Percentiles rank a stretch among this genome's conserved stretches.
These are phyloP conservation scores for Heracleum sosnowskyi DNA, from an alignment of 129 eudicot species.

Conservation along the genomic window DNA sequence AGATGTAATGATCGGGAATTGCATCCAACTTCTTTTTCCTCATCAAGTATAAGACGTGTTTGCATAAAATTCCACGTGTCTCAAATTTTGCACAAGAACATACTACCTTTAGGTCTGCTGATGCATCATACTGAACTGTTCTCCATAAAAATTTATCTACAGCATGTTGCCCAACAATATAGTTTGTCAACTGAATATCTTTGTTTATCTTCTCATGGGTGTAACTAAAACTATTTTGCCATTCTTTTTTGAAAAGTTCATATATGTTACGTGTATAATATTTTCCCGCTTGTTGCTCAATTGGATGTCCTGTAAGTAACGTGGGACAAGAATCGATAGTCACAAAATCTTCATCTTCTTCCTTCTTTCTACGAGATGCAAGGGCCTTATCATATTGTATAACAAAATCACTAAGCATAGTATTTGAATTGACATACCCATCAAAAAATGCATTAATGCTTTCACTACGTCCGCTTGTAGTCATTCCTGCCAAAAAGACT, in stretches of 20 bases:
- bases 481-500: background rate
- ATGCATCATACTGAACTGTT: background rate
- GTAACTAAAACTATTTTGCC: background rate
- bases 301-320: background rate
- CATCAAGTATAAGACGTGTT: too few species aligned
- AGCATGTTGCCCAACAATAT: background rate
- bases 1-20: too few species aligned
- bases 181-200: background rate
- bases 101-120: background rate
- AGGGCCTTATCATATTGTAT: background rate
- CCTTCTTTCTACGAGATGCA: background rate
- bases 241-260: background rate
- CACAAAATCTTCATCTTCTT: constrained; percentile 2
- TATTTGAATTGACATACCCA: constrained; percentile 6
- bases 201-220: background rate
- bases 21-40: too few species aligned
- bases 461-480: background rate
- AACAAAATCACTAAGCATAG: background rate
- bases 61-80: too few species aligned
- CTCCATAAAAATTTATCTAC: background rate
- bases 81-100: background rate
- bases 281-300: background rate
- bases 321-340: background rate
- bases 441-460: constrained; percentile 2
- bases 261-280: background rate